Percentiles rank a stretch among this genome's conserved stretches.
phyloP scores from a whole-genome alignment of 345 rosid genomes.

The Eucalyptus pumila region DNA sequence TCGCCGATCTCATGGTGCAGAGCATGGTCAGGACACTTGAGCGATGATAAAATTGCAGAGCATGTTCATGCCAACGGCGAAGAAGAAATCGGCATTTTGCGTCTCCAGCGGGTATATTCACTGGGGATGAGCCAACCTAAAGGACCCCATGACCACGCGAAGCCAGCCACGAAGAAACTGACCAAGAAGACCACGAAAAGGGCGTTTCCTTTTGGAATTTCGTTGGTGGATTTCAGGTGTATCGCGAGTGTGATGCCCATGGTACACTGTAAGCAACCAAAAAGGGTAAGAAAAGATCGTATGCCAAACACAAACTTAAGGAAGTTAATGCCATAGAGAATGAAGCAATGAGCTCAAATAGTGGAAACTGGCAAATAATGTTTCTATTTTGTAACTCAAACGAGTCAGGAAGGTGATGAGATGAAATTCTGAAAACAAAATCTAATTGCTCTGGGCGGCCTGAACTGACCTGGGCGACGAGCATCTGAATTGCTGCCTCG shows the following conservation, averaged over 20 bases:
- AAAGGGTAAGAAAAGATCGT: neutral
- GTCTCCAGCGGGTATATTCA: constrained; percentile 69
- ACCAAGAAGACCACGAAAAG: constrained; percentile 28
- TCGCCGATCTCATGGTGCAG: constrained; percentile 37
- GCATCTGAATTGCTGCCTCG: constrained; percentile 27
- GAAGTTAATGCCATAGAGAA: neutral
- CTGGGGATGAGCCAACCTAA: constrained; percentile 79
- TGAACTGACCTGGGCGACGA: constrained; percentile 11
- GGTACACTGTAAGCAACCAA: neutral
- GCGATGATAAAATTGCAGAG: constrained; percentile 74
- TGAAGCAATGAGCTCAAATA: neutral
- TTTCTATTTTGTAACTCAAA: neutral
- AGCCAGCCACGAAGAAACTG: constrained; percentile 43
- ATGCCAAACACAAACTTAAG: neutral
- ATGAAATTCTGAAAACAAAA: neutral
- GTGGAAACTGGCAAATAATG: neutral
- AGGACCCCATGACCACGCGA: constrained; percentile 89
- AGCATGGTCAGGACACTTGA: constrained; percentile 72
- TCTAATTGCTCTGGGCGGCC: neutral
- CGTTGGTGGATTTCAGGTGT: constrained; percentile 15
- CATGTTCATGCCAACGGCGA: constrained; percentile 68
- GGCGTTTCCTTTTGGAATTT: constrained; percentile 19
- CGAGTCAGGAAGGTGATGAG: too few relatives aligned
- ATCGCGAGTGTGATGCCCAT: constrained; percentile 32
- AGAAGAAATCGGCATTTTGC: constrained; percentile 43